phyloP scores from a whole-genome alignment of 192 early-diverging fungal species.

The Linnemannia zychae region DNA sequence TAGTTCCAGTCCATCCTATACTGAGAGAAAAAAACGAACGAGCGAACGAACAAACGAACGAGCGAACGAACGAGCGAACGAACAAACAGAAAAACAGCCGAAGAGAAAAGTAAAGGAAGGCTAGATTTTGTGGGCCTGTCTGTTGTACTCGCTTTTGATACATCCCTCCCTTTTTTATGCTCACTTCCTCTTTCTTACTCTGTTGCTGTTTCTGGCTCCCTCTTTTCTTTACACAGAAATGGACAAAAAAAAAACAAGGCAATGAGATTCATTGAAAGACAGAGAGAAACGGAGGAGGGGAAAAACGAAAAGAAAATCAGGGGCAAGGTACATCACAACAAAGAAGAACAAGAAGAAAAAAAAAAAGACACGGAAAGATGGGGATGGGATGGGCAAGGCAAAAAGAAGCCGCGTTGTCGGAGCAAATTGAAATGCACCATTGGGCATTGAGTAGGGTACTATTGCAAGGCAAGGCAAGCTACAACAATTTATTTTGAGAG shows the following conservation, averaged over 20 bases:
- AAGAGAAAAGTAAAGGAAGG: background rate
- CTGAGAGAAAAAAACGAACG: constrained; percentile 3
- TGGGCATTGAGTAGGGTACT: background rate
- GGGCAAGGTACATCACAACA: constrained; percentile 19
- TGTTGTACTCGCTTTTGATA: background rate
- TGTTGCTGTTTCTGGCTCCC: constrained; percentile 38
- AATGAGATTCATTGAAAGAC: background rate
- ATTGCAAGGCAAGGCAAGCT: too few species aligned
- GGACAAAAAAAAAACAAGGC: background rate
- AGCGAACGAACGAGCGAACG: too few species aligned
- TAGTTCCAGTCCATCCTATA: constrained; percentile 36
- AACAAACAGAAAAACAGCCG: too few species aligned
- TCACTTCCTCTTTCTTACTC: background rate
- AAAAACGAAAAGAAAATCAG: constrained; percentile 31
- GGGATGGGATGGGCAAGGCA: background rate
- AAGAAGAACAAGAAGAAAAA: background rate
- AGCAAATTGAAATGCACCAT: constrained; percentile 33
- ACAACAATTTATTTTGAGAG: background rate
- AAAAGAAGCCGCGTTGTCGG: constrained; percentile 16
- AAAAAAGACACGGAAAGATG: background rate
- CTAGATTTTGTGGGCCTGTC: constrained; percentile 21
- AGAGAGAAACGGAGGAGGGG: background rate
- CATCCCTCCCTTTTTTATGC: background rate
- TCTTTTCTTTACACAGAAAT: background rate
- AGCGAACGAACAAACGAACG: background rate